A percentile compares a stretch with the other conserved stretches of the same genome.
These are phyloP conservation scores for Jacaranda mimosifolia DNA, from an alignment of 257 asterid genomes.

Conservation along the genomic window DNA sequence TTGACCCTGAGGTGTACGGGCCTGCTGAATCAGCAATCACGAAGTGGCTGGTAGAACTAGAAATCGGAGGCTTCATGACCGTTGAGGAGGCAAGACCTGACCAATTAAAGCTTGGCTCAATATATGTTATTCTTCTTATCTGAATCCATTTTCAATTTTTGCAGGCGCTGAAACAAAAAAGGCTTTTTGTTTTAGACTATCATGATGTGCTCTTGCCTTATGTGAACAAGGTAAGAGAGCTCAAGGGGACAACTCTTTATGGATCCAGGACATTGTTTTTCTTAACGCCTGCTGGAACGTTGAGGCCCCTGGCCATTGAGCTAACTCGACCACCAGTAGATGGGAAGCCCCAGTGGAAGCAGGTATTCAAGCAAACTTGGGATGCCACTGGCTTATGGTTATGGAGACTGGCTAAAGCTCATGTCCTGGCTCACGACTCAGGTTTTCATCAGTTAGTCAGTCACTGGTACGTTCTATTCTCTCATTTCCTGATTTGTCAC, in stretches of 20 bases:
- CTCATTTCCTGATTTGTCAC: background rate
- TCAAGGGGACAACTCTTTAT: constrained; percentile 63
- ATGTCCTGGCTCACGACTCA: constrained; percentile 79
- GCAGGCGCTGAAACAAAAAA: constrained; percentile 78
- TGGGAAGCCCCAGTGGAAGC: constrained; percentile 73
- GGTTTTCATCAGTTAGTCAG: constrained; percentile 76
- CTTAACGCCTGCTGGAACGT: constrained; percentile 52
- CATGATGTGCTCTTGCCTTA: constrained; percentile 76
- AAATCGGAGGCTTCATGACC: constrained; percentile 56
- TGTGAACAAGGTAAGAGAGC: constrained; percentile 68
- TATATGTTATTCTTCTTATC: background rate
- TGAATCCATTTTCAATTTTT: background rate
- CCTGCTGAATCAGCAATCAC: constrained; percentile 77
- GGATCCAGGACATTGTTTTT: constrained; percentile 83
- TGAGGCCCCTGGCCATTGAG: constrained; percentile 82
- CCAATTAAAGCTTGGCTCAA: background rate
- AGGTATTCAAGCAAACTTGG: constrained; percentile 55
- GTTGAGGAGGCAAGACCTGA: constrained; percentile 62
- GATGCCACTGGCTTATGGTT: constrained; percentile 75
- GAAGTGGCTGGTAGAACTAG: constrained; percentile 52
- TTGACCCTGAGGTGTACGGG: constrained; percentile 76
- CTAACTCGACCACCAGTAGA: constrained; percentile 65
- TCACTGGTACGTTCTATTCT: constrained; percentile 62
- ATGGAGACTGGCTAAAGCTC: constrained; percentile 82
- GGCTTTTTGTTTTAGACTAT: constrained; percentile 69